Evolutionary conservation across 441 rosid species (phyloP).

Genomic region (Dalechampia spathulata): DNA sequence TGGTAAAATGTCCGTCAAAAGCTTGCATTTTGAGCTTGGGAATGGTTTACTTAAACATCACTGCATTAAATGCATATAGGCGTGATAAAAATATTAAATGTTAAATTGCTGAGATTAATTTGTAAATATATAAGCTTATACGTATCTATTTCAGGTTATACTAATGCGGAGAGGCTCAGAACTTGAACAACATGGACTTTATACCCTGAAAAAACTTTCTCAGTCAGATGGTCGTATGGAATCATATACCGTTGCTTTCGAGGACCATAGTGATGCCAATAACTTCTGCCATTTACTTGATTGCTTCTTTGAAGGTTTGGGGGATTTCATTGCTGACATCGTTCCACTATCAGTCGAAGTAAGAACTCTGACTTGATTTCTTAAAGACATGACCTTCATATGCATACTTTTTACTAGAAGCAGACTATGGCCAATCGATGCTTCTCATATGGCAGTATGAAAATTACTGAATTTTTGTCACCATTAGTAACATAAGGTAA

Average conservation of each 20-base stretch:
- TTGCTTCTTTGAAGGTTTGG: conserved; percentile 55
- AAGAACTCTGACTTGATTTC: conserved; percentile 21
- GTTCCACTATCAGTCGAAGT: conserved; percentile 58
- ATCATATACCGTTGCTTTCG: conserved; percentile 51
- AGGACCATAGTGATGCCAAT: conserved; percentile 71
- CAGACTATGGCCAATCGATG: neutral
- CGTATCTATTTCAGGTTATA: conserved; percentile 41
- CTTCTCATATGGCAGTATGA: no score
- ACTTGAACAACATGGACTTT: conserved; percentile 44
- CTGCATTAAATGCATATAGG: no score
- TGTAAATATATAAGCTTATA: neutral
- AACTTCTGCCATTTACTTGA: conserved; percentile 71
- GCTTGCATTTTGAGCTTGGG: no score
- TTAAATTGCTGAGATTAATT: neutral
- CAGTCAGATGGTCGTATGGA: conserved; percentile 20
- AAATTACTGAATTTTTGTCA: no score
- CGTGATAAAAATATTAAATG: neutral
- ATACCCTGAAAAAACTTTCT: conserved; percentile 31
- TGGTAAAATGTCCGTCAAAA: no score
- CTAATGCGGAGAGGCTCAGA: conserved; percentile 55
- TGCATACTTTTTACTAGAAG: conserved; percentile 1
- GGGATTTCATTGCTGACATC: conserved; percentile 49
- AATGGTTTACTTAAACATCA: no score
- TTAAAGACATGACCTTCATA: neutral
- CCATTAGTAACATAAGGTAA: neutral